phyloP scores from a whole-genome alignment of 2,329 filamentous ascomycete genomes.

The Cytospora schulzeri region DNA sequence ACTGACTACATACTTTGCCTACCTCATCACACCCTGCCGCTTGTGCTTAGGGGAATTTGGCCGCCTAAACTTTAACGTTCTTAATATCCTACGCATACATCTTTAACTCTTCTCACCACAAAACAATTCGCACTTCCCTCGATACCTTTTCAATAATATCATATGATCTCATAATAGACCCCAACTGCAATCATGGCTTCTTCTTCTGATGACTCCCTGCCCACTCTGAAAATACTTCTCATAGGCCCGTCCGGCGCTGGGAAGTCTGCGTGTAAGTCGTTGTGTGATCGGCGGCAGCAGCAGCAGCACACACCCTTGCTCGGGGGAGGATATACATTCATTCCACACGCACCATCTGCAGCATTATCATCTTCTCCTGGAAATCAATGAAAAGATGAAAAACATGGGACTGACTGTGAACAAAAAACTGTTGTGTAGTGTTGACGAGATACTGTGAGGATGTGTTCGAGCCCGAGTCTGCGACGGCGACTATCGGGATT shows the following conservation, averaged over 20 bases:
- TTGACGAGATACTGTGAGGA: constrained; percentile 59
- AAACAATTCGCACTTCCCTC: too few relatives aligned
- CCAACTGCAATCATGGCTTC: constrained; percentile 44
- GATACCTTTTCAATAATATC: background rate
- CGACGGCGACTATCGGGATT: constrained; percentile 58
- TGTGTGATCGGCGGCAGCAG: too few relatives aligned
- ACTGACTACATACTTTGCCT: constrained; percentile 3
- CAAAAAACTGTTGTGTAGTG: constrained; percentile 42
- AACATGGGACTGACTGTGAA: background rate
- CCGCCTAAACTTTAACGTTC: background rate
- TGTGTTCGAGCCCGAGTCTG: constrained; percentile 57
- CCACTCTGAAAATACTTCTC: constrained; percentile 55
- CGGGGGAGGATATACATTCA: too few relatives aligned
- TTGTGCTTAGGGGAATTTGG: background rate
- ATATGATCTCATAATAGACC: background rate
- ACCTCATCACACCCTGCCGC: constrained; percentile 9
- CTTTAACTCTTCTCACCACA: background rate
- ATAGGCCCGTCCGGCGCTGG: constrained; percentile 59
- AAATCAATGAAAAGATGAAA: background rate
- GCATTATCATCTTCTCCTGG: too few relatives aligned
- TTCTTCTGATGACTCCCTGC: constrained; percentile 49
- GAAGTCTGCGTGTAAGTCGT: constrained; percentile 54
- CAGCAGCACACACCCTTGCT: too few relatives aligned
- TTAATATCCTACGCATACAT: background rate
- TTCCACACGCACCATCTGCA: background rate